A percentile compares a stretch with the other conserved stretches of the same genome.
These are phyloP conservation scores for Pichia sp. DNA, from an alignment of 1,139 yeast genomes.

Conservation along the genomic window DNA sequence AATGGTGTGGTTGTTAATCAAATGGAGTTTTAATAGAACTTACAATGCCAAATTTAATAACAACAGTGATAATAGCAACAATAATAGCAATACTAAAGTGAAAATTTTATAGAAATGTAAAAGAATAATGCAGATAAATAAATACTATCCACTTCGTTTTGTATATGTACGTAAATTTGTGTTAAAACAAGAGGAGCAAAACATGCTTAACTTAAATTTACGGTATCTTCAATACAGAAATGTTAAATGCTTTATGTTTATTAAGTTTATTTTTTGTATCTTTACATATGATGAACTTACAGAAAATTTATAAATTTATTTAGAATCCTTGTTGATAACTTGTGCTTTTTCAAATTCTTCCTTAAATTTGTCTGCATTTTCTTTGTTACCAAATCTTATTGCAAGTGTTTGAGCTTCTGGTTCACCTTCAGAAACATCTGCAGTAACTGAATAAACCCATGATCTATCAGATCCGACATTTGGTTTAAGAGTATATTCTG, in stretches of 20 bases:
- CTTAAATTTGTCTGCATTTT: conserved; percentile 94
- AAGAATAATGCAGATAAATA: no score
- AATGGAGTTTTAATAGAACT: conserved; percentile 44
- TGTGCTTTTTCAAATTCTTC: conserved; percentile 84
- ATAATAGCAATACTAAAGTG: not conserved
- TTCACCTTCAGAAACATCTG: conserved; percentile 92
- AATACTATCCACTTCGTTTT: no score
- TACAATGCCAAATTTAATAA: conserved; percentile 18
- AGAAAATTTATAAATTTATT: no score
- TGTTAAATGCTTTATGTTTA: no score
- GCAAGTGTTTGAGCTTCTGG: conserved; percentile 97
- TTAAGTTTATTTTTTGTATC: no score
- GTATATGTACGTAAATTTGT: no score
- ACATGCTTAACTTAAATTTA: no score
- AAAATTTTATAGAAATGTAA: not conserved
- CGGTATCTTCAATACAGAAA: no score
- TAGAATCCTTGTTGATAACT: conserved; percentile 44
- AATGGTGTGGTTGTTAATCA: conserved; percentile 50
- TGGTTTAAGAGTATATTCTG: conserved; percentile 82
- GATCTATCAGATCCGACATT: conserved; percentile 97
- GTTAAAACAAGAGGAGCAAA: no score
- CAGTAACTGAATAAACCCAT: conserved; percentile 95
- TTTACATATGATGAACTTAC: no score
- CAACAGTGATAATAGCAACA: no score
- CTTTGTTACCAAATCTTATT: conserved; percentile 94